Base-by-base conservation (phyloP, 2,329 filamentous ascomycete species). In the Aspergillus quadricinctus region DNA sequence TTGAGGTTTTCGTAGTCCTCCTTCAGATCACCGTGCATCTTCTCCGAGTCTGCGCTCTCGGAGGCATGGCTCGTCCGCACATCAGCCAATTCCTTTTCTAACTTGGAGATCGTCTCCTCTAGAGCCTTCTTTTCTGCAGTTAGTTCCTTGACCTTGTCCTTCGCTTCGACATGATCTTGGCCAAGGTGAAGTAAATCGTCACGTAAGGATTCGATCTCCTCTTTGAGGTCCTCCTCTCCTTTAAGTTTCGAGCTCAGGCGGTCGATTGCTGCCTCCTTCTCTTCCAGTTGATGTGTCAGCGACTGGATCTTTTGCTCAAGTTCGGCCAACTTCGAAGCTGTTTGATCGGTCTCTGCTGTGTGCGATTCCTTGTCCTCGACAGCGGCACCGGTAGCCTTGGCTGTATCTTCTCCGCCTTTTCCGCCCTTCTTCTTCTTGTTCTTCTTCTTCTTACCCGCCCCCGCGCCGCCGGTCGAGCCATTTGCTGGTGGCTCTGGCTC, bases 361-460 rank as follows among this genome's bases (percentile, higher is more conserved):
- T 66, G 65, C 5, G 62, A 29, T 21, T 62, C 52, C 7, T 50
- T 61, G 29, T 62, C 62, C 50, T 58, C 55, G 4, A 60, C 48
- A 14, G 58, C 46, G 27, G 60, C 19, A 46, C 63, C 62, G 7
- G 62, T 53, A 53, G 66, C 52, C 59, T 70, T 66, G 10, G 61
- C 51, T 14, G 66, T 50, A n/a, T 75, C 72, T 8, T 78, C 73
- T 6, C 73, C 71, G 6, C 72, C 72, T 61, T 83, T 84, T 31
- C 81, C 83, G 19, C 83, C 85, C 78, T 92, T 93, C 75, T 87
- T 89, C 82, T 95, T 96, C 79, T 93, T 96, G 71, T 90, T 90
- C 62, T 92, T 95, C 74, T 90, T 95, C 76, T 92, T 93, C 57
- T 77, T 76, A 10, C 78, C 72, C 14, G 68, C 73, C 14, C 74